Evolutionary conservation across 2,329 filamentous ascomycete genomes (phyloP).

Genomic region (Stachybotrys echinatus): DNA sequence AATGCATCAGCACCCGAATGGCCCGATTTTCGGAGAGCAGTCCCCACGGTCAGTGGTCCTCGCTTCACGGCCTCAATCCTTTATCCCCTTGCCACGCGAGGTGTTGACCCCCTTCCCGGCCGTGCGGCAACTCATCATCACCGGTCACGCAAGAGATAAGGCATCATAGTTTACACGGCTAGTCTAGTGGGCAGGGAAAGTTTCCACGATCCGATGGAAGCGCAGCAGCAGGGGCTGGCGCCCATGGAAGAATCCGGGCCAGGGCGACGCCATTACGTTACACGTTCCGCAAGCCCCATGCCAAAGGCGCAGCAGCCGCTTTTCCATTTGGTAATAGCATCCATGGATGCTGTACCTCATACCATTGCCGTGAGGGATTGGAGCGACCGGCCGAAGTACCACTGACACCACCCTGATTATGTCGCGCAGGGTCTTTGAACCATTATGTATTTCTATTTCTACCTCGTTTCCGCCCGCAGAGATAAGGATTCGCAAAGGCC

Average conservation of each 20-base stretch:
- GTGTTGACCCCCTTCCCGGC: no score
- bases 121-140: not conserved
- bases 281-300: slow-evolving; percentile 23
- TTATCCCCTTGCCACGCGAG: not conserved
- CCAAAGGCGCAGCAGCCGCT: slow-evolving; percentile 12
- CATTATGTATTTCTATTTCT: slow-evolving; percentile 36
- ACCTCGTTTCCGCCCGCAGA: slow-evolving; percentile 13
- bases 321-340: slow-evolving; percentile 44
- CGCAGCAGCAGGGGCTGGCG: not conserved
- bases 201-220: not conserved
- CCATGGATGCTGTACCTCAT: not conserved
- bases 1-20: no score
- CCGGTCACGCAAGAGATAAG: not conserved
- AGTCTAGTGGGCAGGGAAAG: not conserved
- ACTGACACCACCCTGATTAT: not conserved
- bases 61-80: not conserved
- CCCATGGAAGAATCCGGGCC: no score
- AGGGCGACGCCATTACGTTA: slow-evolving; percentile 40
- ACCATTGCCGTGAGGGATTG: not conserved
- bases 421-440: slow-evolving; percentile 14
- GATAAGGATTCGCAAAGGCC: slow-evolving; percentile 22
- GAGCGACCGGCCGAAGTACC: slow-evolving; percentile 4
- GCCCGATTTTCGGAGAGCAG: no score
- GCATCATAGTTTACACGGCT: not conserved
- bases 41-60: not conserved